Base-by-base conservation (phyloP, 2,329 filamentous ascomycete species). In the Botrytis cinerea region DNA sequence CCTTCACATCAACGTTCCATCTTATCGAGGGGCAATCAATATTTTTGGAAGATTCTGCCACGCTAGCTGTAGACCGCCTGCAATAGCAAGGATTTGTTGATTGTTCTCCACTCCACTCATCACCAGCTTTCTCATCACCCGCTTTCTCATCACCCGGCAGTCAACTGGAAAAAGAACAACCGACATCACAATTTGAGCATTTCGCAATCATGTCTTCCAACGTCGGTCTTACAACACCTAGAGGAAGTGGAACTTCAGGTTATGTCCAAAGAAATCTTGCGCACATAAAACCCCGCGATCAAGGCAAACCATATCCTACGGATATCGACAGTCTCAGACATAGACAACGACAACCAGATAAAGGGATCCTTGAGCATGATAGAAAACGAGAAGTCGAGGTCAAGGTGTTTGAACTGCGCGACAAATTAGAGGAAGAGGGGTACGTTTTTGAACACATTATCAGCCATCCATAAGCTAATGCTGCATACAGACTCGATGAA, bases 231-330 rank as follows among this genome's bases (percentile, higher is more conserved):
- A 91, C 92, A 73, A 99, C 96, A 7, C 96, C 96, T 4, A 92
- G 96, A 80, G 96, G 96, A 78, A 97, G 93, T 81, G 96, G 96
- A 66, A 99, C 96, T 73, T 98, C 95, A 1, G 96, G 96, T 81
- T 98, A 98, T 82, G 95, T 99, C 73, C 95, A 98, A 84, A 93
- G 94, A 83, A 99, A 98, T 85, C 90, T 94, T 51, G 96, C 96
- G 28, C 91, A 95, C 81, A 90, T 98, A 78, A 90, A 88, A 81
- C 94, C 93, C 45, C 94, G 95, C 84, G 94, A 97, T 84, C 77
- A 80, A 75, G 77, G 73, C 28, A 80, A 80, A 51, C 95, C 94
- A 0, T 97, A 97, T 83, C 82, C 83, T 54, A 90, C 89, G 75
- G 90, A 93, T 80, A 85, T 89, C 76, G 89, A 93, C 78, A 86